Conservation (phyloP, 805 yeast genomes). For the Zygoascus biomembranicola region DNA sequence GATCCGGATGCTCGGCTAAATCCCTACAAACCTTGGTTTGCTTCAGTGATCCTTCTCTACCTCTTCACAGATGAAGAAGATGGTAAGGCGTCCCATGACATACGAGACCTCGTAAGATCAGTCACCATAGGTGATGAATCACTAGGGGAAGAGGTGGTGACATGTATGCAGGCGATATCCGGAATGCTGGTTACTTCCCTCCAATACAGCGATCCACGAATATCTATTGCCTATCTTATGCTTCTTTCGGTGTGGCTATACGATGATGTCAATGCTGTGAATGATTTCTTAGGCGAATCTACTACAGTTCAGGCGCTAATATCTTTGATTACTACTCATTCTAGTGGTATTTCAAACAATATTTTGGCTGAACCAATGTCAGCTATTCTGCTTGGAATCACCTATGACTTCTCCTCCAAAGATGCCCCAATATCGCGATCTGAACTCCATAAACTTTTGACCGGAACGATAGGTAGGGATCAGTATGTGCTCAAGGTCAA, state of each 20-base stretch:
- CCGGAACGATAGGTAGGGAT: conserved; percentile 69
- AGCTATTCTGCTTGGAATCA: conserved; percentile 60
- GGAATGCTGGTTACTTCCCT: conserved; percentile 64
- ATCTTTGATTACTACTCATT: conserved; percentile 47
- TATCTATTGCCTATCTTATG: conserved; percentile 69
- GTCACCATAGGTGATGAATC: conserved; percentile 46
- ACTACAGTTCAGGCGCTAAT: conserved; percentile 61
- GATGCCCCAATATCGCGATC: conserved; percentile 48
- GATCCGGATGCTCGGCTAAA: conserved; percentile 65
- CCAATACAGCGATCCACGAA: conserved; percentile 57
- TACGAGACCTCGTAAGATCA: conserved; percentile 31
- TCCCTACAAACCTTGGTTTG: conserved; percentile 85
- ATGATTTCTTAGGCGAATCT: conserved; percentile 63
- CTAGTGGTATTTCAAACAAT: conserved; percentile 26
- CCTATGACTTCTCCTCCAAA: conserved; percentile 64
- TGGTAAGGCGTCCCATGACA: conserved; percentile 28
- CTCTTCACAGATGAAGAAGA: conserved; percentile 36
- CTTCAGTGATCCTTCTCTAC: conserved; percentile 55
- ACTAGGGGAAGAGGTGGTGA: conserved; percentile 57
- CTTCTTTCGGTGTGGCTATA: conserved; percentile 67
- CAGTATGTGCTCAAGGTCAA: conserved; percentile 65
- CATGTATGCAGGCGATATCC: conserved; percentile 65
- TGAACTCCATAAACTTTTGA: conserved; percentile 53
- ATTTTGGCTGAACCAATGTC: conserved; percentile 66
- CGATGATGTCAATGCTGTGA: conserved; percentile 67